These are phyloP conservation scores for Ogataea minuta DNA, from an alignment of 805 yeast genomes.

Conservation along the genomic window DNA sequence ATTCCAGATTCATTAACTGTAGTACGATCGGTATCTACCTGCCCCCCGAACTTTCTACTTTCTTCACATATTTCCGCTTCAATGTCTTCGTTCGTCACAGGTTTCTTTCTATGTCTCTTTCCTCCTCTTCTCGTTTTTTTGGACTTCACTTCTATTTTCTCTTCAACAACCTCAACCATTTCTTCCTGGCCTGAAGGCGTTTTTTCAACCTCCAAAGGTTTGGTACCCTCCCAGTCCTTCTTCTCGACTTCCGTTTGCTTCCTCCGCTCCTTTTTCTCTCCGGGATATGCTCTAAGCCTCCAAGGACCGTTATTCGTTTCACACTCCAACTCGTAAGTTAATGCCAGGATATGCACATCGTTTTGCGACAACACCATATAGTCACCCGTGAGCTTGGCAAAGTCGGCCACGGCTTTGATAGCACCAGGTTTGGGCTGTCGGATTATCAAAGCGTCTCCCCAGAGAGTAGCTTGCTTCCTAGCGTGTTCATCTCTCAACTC, in stretches of 20 bases:
- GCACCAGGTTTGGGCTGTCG: conserved; percentile 74
- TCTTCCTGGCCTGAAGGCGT: conserved; percentile 5
- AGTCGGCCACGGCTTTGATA: conserved; percentile 64
- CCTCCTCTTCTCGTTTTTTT: conserved; percentile 62
- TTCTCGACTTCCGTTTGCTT: conserved; percentile 10
- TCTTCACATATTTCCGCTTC: conserved; percentile 5
- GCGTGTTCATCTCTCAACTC: conserved; percentile 88
- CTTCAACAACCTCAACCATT: conserved; percentile 2
- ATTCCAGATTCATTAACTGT: background rate
- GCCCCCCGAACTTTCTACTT: conserved; percentile 13
- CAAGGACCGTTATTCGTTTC: conserved; percentile 68
- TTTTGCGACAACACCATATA: conserved; percentile 81
- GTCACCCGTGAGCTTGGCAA: conserved; percentile 91
- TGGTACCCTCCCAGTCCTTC: conserved; percentile 12
- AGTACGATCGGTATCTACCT: conserved; percentile 1
- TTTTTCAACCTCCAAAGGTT: conserved; percentile 9
- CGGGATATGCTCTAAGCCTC: conserved; percentile 72
- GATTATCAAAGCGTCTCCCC: conserved; percentile 70
- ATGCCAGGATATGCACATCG: conserved; percentile 89
- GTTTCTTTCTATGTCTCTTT: conserved; percentile 58
- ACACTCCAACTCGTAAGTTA: conserved; percentile 82
- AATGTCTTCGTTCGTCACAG: conserved; percentile 7
- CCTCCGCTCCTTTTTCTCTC: conserved; percentile 43
- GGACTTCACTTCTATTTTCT: conserved; percentile 28
- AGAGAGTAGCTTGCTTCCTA: conserved; percentile 70